Percentiles rank a stretch among this genome's conserved stretches.
Conservation (phyloP, 768 basidiomycete species). For the Tricholoma matsutake region DNA sequence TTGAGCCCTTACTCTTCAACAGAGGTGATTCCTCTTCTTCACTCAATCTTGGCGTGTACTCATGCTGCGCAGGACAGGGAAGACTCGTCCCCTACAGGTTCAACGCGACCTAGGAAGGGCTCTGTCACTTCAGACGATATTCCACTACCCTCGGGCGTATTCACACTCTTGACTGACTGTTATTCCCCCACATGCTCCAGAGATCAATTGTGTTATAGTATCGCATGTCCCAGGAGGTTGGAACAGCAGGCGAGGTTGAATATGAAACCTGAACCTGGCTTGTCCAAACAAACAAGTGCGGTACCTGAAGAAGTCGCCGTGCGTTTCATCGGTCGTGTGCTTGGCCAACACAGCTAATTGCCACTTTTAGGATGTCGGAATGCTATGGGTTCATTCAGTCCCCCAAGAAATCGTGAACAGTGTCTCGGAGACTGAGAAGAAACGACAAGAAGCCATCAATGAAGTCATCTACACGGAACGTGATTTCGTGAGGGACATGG, state of each 20-base stretch:
- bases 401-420: constrained; percentile 91
- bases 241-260: constrained; percentile 95
- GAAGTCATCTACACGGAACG: constrained; percentile 94
- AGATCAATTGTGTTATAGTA: constrained; percentile 95
- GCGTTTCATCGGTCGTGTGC: background rate
- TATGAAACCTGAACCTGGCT: constrained; percentile 88
- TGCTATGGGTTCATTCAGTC: constrained; percentile 95
- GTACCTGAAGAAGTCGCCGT: constrained; percentile 32
- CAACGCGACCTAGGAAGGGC: constrained; percentile 36
- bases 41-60: constrained; percentile 7
- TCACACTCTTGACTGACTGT: constrained; percentile 94
- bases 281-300: constrained; percentile 78
- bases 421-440: constrained; percentile 92
- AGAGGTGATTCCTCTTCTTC: constrained; percentile 17
- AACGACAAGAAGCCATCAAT: constrained; percentile 96
- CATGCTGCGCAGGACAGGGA: constrained; percentile 24
- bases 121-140: constrained; percentile 55
- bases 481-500: constrained; percentile 97
- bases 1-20: constrained; percentile 22
- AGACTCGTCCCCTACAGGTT: constrained; percentile 25
- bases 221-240: constrained; percentile 89
- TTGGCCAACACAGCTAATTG: background rate
- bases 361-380: constrained; percentile 47
- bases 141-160: constrained; percentile 87
- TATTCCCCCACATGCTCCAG: constrained; percentile 97